Percentiles rank a stretch among this genome's conserved stretches.
phyloP scores from a whole-genome alignment of 176 grass and related monocot genomes.

The Oryza australiensis region DNA sequence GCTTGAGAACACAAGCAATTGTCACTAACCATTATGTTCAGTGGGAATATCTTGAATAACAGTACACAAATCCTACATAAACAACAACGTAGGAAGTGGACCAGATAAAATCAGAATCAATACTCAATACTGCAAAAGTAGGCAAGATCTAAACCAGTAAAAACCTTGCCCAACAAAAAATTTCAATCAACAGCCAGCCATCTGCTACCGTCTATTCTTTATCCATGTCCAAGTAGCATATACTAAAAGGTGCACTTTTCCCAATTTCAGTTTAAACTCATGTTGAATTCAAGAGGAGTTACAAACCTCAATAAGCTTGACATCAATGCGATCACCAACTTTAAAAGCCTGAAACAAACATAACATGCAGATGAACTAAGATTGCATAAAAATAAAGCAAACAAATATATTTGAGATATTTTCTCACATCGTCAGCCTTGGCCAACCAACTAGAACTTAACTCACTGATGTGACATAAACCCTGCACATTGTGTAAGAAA shows the following conservation, averaged over 20 bases:
- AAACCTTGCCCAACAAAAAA: neutral
- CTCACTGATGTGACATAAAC: slow-evolving; percentile 96
- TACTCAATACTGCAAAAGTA: neutral
- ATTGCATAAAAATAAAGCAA: slow-evolving; percentile 20
- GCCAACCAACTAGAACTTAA: slow-evolving; percentile 82
- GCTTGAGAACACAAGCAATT: neutral
- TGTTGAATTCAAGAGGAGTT: slow-evolving; percentile 17
- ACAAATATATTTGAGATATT: slow-evolving; percentile 19
- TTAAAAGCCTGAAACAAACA: slow-evolving; percentile 67
- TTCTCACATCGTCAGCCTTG: slow-evolving; percentile 94
- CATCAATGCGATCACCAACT: slow-evolving; percentile 87
- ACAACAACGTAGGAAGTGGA: neutral
- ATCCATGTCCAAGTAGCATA: slow-evolving; percentile 21
- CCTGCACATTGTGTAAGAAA: slow-evolving; percentile 53
- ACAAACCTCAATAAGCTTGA: slow-evolving; percentile 95
- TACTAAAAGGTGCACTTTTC: slow-evolving; percentile 13
- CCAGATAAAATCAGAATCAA: neutral
- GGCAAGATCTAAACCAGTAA: slow-evolving; percentile 5
- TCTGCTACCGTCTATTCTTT: neutral
- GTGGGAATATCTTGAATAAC: neutral
- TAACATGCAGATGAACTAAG: slow-evolving; percentile 14
- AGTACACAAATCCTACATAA: neutral
- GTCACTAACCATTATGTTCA: neutral
- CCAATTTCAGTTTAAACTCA: neutral
- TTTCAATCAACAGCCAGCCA: neutral